Percentiles rank a stretch among this genome's conserved stretches.
These are phyloP conservation scores for Cytospora leucostoma DNA, from an alignment of 2,329 filamentous ascomycete species.

Conservation along the genomic window DNA sequence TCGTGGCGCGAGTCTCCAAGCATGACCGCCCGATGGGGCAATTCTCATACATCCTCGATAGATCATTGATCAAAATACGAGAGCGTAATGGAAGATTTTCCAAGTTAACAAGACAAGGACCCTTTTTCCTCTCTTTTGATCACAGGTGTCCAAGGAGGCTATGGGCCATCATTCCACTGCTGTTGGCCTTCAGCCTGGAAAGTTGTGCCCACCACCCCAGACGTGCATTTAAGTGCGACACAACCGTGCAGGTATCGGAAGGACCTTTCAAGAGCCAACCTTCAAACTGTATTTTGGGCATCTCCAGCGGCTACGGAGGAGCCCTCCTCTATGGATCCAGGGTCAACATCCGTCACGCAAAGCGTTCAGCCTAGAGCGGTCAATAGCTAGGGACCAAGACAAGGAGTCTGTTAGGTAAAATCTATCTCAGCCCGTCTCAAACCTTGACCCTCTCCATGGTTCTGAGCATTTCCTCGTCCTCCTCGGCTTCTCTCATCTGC, in stretches of 20 bases:
- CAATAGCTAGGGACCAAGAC: not conserved
- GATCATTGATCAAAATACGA: not conserved
- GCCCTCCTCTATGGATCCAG: not conserved
- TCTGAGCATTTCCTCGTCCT: conserved; percentile 14
- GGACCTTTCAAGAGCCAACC: not conserved
- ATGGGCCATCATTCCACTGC: not conserved
- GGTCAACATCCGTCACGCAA: not conserved
- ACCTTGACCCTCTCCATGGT: conserved; percentile 24
- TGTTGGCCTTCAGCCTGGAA: not conserved
- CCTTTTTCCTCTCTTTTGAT: not conserved
- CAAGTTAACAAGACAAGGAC: not conserved
- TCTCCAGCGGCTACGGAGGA: not conserved
- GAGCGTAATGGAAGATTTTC: not conserved
- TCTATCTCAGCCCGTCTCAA: conserved; percentile 1
- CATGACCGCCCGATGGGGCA: not conserved
- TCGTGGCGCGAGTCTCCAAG: not conserved
- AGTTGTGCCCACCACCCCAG: not conserved
- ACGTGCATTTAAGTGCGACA: not conserved
- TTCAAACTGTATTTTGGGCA: not conserved
- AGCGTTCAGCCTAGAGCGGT: not conserved
- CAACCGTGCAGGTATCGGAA: not conserved
- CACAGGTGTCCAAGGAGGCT: not conserved
- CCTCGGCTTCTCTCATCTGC: conserved; percentile 8
- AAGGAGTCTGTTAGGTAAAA: not conserved
- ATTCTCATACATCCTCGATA: not conserved